Evolutionary conservation across 2,329 filamentous ascomycete genomes (phyloP), one percentile per base, ranked within the genome.

Genomic region (Diaporthe citrichinensis): DNA sequence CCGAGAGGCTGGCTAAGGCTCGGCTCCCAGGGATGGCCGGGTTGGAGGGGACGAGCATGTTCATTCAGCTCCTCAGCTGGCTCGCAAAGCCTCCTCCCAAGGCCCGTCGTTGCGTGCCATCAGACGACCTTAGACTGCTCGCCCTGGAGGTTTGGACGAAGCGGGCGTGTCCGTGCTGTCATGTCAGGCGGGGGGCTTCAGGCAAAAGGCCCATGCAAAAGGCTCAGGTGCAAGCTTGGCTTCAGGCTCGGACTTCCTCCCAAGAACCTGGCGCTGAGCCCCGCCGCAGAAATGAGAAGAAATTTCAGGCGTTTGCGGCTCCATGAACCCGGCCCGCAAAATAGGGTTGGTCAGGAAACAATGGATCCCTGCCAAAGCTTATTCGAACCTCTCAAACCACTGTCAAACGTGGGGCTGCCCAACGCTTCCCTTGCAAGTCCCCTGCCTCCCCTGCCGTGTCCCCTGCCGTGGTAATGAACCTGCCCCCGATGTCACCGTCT

Each of bases 371-470:
- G 62, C 46, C 62, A 53, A 68, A 68, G 62, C 62, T 68, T 68
- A 68, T 68, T 68, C 62, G 46, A 53, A 68, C 62, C 46, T 68
- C 62, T 68, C 62, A 68, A 68, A 68, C 62, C 62, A 39, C 62
- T 68, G 31, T 68, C 62, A 68, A 68, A 68, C 62, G 62, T 68
- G 62, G 62, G 62, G 62, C 62, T 28, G 46, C 62, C 46, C 46
- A 68, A 68, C 44, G 7, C 62, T 39, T 68, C 31, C 44, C 31
- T 17, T 51, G 44, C 36, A 4, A 36, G 44, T 5, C 6, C 44
- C 61, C 20, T 25, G 2, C 46, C 44, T 14, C 28, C 31, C 28
- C 28, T 23, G 31, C 25, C 23, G n/a, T n/a, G n/a, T 59, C 12
- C 34, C 23, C 31, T 15, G 7, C 25, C 28, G 49, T n/a, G 23